These are phyloP conservation scores for Filosporella fistucella DNA, from an alignment of 495 filamentous ascomycete species.

Conservation along the genomic window DNA sequence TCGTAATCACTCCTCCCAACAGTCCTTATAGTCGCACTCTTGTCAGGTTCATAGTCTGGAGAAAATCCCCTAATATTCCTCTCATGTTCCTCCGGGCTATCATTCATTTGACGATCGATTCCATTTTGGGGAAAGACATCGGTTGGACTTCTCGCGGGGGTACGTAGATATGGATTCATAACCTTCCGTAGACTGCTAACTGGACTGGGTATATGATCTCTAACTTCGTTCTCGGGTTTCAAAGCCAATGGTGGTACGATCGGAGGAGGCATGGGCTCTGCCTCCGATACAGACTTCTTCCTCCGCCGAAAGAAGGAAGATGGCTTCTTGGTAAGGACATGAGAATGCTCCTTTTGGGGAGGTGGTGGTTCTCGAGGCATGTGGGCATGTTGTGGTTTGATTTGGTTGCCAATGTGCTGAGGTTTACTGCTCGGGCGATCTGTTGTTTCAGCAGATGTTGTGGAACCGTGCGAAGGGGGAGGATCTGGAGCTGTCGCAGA, in stretches of 20 bases:
- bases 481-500: slow-evolving; percentile 41
- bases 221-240: slow-evolving; percentile 23
- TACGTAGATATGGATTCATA: slow-evolving; percentile 78
- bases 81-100: slow-evolving; percentile 18
- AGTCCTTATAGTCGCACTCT: slow-evolving; percentile 52
- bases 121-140: slow-evolving; percentile 17
- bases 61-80: slow-evolving; percentile 48
- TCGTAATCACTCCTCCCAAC: slow-evolving; percentile 34
- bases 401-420: slow-evolving; percentile 27
- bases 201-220: slow-evolving; percentile 48
- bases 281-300: slow-evolving; percentile 76
- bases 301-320: slow-evolving; percentile 89
- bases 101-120: slow-evolving; percentile 15
- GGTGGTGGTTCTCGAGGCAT: slow-evolving; percentile 39
- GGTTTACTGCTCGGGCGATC: slow-evolving; percentile 27
- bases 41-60: slow-evolving; percentile 59
- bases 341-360: slow-evolving; percentile 27
- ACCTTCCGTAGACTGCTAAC: slow-evolving; percentile 81
- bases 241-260: slow-evolving; percentile 25
- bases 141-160: slow-evolving; percentile 22
- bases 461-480: slow-evolving; percentile 20
- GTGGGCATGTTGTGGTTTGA: slow-evolving; percentile 42
- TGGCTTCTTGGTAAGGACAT: slow-evolving; percentile 75
- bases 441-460: slow-evolving; percentile 21
- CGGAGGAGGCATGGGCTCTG: slow-evolving; percentile 32